Evolutionary conservation across 2,329 filamentous ascomycete species (phyloP), one percentile per base, ranked within the genome.

Genomic region (Penicillium janthinellum): DNA sequence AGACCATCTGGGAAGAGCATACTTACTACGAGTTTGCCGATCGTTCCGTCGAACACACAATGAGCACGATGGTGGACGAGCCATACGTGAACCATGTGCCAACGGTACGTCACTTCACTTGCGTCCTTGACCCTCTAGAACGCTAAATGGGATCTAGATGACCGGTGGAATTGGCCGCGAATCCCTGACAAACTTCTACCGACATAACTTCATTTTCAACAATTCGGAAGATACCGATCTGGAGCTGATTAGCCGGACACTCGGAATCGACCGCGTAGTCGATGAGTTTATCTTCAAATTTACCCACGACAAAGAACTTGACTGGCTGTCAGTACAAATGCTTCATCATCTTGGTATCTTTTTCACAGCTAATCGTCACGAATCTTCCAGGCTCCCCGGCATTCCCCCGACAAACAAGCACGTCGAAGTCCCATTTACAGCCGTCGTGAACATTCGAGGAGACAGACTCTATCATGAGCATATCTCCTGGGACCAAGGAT

Each of bases 401-500:
- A 74, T 88, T 1, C 84, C 84, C 1, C 84, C 85, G 1, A 88
- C 85, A 0, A 73, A 78, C 22, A 76, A 74, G 55, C 69, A 75
- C 34, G 72, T 88, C 1, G 76, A 81, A 25, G 78, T 90, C 2
- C 86, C 88, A 0, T 84, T 90, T 59, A 88, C 83, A 0, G 80
- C 83, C 12, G 79, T 90, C 0, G 86, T 90, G 1, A 88, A 87
- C 58, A 81, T 90, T 52, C 82, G 88, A 2, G 88, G 88, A 2
- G 87, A 89, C 67, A 78, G 87, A 1, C 75, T 91, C 0, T 89
- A 86, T 64, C 86, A 90, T 64, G 88, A 90, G 70, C 88, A 90
- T 67, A 90, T 90, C 42, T 76, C 81, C 8, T 90, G 88, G 88
- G 88, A 90, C 60, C 87, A 90, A 70, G 83, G 78, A 0, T 87